Evolutionary conservation across 2,329 filamentous ascomycete genomes (phyloP).

Genomic region (Trichoderma arundinaceum): DNA sequence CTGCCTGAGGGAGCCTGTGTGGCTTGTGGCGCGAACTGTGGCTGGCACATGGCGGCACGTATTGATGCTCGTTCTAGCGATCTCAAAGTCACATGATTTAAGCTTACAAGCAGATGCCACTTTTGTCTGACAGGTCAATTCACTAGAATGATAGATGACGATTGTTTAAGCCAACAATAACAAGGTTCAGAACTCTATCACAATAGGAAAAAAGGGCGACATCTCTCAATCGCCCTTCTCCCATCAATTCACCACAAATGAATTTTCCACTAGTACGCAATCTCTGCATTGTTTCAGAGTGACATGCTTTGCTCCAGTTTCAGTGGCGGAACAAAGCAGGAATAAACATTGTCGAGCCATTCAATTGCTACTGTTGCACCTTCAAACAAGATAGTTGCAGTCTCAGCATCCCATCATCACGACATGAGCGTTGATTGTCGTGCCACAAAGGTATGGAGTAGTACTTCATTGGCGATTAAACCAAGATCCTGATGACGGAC

Average conservation of each 20-base stretch:
- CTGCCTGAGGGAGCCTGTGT: slow-evolving; percentile 44
- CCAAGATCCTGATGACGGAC: not conserved
- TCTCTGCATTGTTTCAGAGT: slow-evolving; percentile 15
- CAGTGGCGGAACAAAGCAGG: not conserved
- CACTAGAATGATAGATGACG: not conserved
- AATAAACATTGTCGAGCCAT: slow-evolving; percentile 8
- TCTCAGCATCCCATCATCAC: slow-evolving; percentile 11
- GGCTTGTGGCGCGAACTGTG: slow-evolving; percentile 29
- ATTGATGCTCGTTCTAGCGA: not conserved
- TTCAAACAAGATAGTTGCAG: not conserved
- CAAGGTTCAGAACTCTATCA: not conserved
- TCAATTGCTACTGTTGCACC: not conserved
- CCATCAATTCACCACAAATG: not conserved
- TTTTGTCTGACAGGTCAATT: not conserved
- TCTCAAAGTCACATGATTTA: not conserved
- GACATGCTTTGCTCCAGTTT: not conserved
- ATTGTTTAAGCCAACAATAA: not conserved
- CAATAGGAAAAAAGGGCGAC: not conserved
- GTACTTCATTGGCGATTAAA: not conserved
- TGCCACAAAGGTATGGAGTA: not conserved
- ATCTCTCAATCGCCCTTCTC: not conserved
- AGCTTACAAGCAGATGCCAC: not conserved
- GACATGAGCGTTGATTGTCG: not conserved
- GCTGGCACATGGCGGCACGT: not conserved
- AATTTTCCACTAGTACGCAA: not conserved